Base-by-base conservation (phyloP, 192 early-diverging fungal genomes). In the Podila minutissima region DNA sequence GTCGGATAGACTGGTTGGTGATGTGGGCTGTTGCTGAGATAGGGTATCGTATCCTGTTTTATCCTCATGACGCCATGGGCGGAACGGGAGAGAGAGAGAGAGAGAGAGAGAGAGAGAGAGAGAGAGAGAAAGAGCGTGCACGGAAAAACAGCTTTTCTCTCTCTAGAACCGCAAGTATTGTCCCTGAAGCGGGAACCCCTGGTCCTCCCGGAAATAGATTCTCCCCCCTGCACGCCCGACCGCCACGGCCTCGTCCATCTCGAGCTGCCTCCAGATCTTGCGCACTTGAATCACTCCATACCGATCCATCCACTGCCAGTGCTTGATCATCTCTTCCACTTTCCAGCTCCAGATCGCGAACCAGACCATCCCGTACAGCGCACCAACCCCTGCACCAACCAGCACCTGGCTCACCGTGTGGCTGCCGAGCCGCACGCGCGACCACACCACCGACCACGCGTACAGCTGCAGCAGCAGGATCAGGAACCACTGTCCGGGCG, bases 401-500 rank as follows among this genome's bases (percentile, higher is more conserved):
- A 81, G 37, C 1, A 86, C 84, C 46, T 86, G 84, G 8, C 72
- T 63, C 20, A 82, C 29, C 1, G 82, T 70, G 35, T 86, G 84
- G 32, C 74, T 64, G 1, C 82, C 76, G 20, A 83, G 61, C n/a
- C 63, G 63, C 19, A 86, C 74, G 63, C 84, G 75, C 5, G 84
- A 86, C 84, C 84, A 86, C 4, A 83, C 73, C 6, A 82, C 82
- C 32, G 75, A 71, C 64, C 77, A 62, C 1, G 84, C 82, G 57
- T 81, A 81, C 4, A 81, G 67, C 35, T 81, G 67, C 62, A 81
- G 46, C 26, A 81, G 31, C 62, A 81, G n/a, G 46, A 81, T 81
- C 38, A 81, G 58, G 58, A 81, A 81, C 77, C 77, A 81, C n/a
- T 81, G 77, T 29, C 77, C 77, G 0, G 67, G 32, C 0, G 77